These are phyloP conservation scores for Tetrapisispora pingtungensis DNA, from an alignment of 805 yeast species.

Conservation along the genomic window DNA sequence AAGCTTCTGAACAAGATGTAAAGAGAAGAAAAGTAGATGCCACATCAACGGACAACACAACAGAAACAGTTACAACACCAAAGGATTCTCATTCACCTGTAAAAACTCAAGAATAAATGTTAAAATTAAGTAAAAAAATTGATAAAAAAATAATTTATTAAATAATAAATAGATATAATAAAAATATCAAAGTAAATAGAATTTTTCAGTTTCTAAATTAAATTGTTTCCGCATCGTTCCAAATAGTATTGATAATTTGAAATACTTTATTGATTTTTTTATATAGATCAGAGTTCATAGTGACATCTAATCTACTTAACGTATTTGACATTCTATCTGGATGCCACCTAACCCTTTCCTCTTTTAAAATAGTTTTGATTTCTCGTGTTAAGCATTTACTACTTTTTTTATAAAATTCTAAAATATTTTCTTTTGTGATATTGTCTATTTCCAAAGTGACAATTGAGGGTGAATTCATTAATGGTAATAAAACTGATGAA, in stretches of 20 bases:
- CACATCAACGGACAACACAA: conserved; percentile 6
- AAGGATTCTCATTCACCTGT: conserved; percentile 17
- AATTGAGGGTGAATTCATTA: background rate
- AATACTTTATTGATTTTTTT: conserved; percentile 32
- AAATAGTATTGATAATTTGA: conserved; percentile 34
- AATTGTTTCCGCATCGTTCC: conserved; percentile 16
- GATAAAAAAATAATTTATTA: too few relatives aligned
- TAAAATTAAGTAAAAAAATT: background rate
- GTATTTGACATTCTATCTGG: conserved; percentile 39
- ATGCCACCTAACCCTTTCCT: conserved; percentile 58
- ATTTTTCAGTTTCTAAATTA: background rate
- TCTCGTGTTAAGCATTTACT: conserved; percentile 1
- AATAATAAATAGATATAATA: background rate
- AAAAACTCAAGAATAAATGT: conserved; percentile 2
- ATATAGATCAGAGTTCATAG: background rate
- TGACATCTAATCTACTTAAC: background rate
- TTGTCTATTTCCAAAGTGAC: conserved; percentile 3
- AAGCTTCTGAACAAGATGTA: conserved; percentile 6
- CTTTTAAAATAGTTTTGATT: conserved; percentile 24
- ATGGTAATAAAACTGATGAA: background rate
- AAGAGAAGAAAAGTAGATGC: conserved; percentile 15
- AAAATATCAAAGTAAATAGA: too few relatives aligned
- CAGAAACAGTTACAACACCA: conserved; percentile 20
- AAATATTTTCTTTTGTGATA: background rate
- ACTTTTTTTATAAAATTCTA: conserved; percentile 10